Base-by-base conservation (phyloP, 1,139 yeast genomes). In the Saccharomycopsis phalli region DNA sequence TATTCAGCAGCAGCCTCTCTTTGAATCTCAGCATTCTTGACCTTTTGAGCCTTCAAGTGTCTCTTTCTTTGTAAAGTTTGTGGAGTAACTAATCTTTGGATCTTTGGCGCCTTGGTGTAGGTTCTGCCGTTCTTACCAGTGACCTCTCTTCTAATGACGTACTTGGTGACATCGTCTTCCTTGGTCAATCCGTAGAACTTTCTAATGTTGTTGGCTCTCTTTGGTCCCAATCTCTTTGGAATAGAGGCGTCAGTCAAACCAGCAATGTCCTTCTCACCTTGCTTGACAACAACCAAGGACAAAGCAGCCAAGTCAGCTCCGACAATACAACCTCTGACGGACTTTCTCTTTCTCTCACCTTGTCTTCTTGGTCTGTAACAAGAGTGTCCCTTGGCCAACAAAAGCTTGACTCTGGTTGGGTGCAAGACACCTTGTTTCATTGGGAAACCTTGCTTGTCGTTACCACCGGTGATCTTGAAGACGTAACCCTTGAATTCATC, bases 401-500 rank as follows among this genome's bases (percentile, higher is more conserved):
- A 79, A 63, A 91, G 81, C 70, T 84, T 87, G 62, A 93, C 97
- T 82, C 98, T 94, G 80, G 94, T 86, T 72, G 98, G 97, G 77
- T 86, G 94, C 80, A 91, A 76, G 56, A 91, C 98, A 81, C 96
- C 96, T 76, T 91, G 98, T 74, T 88, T 91, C 98, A 93, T 91
- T 74, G 98, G 97, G 95, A 91, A 93, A 77, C 98, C 98, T 78
- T 91, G 98, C 76, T 91, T 91, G 77, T 91, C 98, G 83, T 93
- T 93, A 81, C 98, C 98, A 67, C 98, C 98, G 60, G 97, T 74
- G 71, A 91, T 88, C 78, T 80, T 91, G 84, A 91, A 88, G 66
- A 87, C 71, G 88, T 91, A 91, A 64, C 98, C 98, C 74, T 87
- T 88, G 93, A 88, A 88, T 74, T 88, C 97, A 62, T 93, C 98